phyloP scores from a whole-genome alignment of 176 grass and related monocot genomes.

The Metroxylon sagu region DNA sequence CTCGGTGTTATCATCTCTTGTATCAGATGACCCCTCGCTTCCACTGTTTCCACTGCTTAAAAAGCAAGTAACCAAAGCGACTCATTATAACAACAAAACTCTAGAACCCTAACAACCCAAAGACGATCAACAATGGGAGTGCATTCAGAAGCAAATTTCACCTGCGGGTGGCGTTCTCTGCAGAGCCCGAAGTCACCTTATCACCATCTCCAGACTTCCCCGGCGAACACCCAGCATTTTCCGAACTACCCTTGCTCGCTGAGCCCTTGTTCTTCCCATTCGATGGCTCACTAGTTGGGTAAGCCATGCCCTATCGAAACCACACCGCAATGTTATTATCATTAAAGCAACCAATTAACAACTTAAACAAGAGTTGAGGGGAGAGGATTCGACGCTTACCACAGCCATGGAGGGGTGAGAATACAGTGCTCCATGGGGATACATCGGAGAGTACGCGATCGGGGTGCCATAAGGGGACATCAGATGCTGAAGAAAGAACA shows the following conservation, averaged over 20 bases:
- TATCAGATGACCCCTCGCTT: slow-evolving; percentile 71
- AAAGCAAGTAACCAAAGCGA: slow-evolving; percentile 4
- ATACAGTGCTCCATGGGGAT: slow-evolving; percentile 67
- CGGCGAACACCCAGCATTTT: slow-evolving; percentile 46
- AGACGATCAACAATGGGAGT: slow-evolving; percentile 2
- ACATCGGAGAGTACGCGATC: slow-evolving; percentile 49
- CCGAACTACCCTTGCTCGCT: slow-evolving; percentile 24
- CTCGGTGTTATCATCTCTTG: slow-evolving; percentile 57
- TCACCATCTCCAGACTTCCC: slow-evolving; percentile 2
- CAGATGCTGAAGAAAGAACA: slow-evolving; percentile 19
- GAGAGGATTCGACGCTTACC: slow-evolving; percentile 27
- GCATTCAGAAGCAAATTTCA: slow-evolving; percentile 11
- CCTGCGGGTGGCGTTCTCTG: slow-evolving; percentile 61
- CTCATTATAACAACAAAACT: slow-evolving; percentile 8
- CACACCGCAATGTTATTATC: background rate
- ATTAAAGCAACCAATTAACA: background rate
- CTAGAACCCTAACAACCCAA: no score
- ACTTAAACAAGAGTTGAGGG: background rate
- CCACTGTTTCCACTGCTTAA: slow-evolving; percentile 45
- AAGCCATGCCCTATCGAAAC: slow-evolving; percentile 37
- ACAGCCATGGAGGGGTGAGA: slow-evolving; percentile 71
- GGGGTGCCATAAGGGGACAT: slow-evolving; percentile 59
- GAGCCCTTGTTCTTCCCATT: slow-evolving; percentile 56
- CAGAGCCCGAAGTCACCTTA: slow-evolving; percentile 21
- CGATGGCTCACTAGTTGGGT: slow-evolving; percentile 35